Base-by-base conservation (phyloP, 495 filamentous ascomycete genomes). In the Penicillium daleae region DNA sequence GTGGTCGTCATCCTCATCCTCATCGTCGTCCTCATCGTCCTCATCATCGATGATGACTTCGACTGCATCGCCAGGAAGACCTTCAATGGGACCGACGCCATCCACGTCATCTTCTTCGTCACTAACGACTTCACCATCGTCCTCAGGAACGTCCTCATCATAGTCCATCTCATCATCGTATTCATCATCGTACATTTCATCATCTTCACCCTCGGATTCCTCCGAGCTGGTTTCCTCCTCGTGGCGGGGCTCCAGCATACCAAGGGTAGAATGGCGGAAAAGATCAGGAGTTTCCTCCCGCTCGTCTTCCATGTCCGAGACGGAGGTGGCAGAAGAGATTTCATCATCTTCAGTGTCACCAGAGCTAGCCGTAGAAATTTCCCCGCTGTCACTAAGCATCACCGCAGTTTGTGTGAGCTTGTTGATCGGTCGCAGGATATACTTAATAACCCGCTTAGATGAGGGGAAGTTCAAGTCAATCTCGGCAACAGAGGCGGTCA, bases 261-360 rank as follows among this genome's bases (percentile, higher is more conserved):
- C 96, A 33, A 99, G 82, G 5, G 96, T 92, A 4, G 95, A 97
- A 70, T 98, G 96, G 42, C 95, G 89, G 77, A 97, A 98, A 8
- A 99, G 85, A 78, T 99, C 96, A 22, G 95, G 95, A 8, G 96
- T 98, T 71, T 98, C 94, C 73, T 98, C 95, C 21, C 96, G 90
- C 60, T 92, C 89, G 67, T 93, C 90, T 32, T 93, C 92, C 33
- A 91, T 78, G 56, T 96, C 92, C 8, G 92, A 96, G 46, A 96
- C 85, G 0, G 95, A 97, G 10, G 93, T 93, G 27, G 94, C 89
- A 22, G 92, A 92, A 6, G 89, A 90, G 29, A 97, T 92, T 39
- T 97, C 96, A 57, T 96, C 93, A 40, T 96, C 93, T 33, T 92
- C 85, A 6, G 83, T 85, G 60, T 90, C 87, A 17, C 88, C 87